phyloP scores from a whole-genome alignment of 768 basidiomycete genomes.

The Agaricus blazei region DNA sequence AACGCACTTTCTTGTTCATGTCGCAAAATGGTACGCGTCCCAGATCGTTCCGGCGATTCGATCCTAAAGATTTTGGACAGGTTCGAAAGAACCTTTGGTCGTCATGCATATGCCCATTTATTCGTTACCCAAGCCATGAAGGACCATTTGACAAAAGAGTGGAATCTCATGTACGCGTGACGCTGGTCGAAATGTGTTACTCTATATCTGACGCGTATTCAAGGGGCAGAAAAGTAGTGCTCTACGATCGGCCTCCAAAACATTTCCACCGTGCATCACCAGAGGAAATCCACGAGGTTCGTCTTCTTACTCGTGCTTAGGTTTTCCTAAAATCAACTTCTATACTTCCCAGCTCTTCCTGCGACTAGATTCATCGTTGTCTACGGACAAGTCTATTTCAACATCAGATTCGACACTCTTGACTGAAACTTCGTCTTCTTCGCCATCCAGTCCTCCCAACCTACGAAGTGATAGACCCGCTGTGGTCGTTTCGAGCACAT shows the following conservation, averaged over 20 bases:
- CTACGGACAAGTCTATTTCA: conserved; percentile 49
- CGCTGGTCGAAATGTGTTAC: background rate
- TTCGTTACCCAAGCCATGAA: conserved; percentile 92
- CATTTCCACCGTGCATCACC: conserved; percentile 72
- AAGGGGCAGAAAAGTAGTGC: conserved; percentile 74
- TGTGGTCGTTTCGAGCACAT: conserved; percentile 85
- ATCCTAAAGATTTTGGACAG: conserved; percentile 32
- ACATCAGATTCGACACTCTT: conserved; percentile 59
- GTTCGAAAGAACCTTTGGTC: conserved; percentile 81
- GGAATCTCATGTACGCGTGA: conserved; percentile 66
- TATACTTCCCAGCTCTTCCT: conserved; percentile 40
- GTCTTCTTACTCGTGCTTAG: conserved; percentile 9
- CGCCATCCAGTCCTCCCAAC: conserved; percentile 31
- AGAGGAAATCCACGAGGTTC: conserved; percentile 73
- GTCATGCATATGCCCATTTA: conserved; percentile 78
- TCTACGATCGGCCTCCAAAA: conserved; percentile 88
- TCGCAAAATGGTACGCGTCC: conserved; percentile 65
- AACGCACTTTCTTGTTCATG: conserved; percentile 59
- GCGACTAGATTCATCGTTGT: conserved; percentile 33
- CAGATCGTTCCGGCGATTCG: background rate
- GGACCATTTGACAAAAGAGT: conserved; percentile 61
- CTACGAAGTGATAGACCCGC: conserved; percentile 75
- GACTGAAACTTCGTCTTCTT: conserved; percentile 33
- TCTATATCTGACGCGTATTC: background rate
- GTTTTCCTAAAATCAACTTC: background rate